Percentiles rank a stretch among this genome's conserved stretches.
Conservation (phyloP, 306 rosid genomes). For the Acacia melanoxylon region DNA sequence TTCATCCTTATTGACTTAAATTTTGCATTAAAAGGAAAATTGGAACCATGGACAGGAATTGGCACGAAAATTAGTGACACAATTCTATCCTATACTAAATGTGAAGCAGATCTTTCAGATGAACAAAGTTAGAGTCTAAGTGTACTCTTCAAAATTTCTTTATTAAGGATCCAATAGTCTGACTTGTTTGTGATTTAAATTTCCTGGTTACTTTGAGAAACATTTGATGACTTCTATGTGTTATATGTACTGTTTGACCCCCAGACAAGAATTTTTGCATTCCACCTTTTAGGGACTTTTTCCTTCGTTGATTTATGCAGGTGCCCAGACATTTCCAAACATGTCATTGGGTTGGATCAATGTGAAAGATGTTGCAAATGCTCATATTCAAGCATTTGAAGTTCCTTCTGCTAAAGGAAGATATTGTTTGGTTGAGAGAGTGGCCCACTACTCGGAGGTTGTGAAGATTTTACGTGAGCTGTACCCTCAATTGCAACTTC, state of each 20-base stretch:
- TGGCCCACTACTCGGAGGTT: conserved; percentile 50
- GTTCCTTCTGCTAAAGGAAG: conserved; percentile 72
- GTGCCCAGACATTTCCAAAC: conserved; percentile 56
- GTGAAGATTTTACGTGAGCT: conserved; percentile 44
- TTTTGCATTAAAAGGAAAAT: not conserved
- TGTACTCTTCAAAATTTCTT: not conserved
- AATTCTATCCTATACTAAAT: not conserved
- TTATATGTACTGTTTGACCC: not conserved
- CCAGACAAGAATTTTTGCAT: not conserved
- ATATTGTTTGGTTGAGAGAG: conserved; percentile 63
- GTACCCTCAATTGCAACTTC: conserved; percentile 55
- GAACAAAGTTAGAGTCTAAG: not conserved
- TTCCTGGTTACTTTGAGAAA: not conserved
- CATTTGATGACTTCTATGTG: too few species aligned
- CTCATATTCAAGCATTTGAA: conserved; percentile 74
- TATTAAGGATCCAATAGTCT: not conserved
- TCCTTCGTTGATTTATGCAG: conserved; percentile 38
- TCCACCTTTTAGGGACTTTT: not conserved
- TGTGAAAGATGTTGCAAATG: conserved; percentile 76
- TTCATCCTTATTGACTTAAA: too few species aligned
- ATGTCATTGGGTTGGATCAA: conserved; percentile 54
- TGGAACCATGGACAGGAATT: not conserved
- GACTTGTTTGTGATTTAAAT: not conserved
- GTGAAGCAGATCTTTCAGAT: not conserved
- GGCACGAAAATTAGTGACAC: not conserved